Percentiles rank a stretch among this genome's conserved stretches.
Evolutionary conservation across 805 yeast genomes (phyloP).

Genomic region (Candida sithepensis): DNA sequence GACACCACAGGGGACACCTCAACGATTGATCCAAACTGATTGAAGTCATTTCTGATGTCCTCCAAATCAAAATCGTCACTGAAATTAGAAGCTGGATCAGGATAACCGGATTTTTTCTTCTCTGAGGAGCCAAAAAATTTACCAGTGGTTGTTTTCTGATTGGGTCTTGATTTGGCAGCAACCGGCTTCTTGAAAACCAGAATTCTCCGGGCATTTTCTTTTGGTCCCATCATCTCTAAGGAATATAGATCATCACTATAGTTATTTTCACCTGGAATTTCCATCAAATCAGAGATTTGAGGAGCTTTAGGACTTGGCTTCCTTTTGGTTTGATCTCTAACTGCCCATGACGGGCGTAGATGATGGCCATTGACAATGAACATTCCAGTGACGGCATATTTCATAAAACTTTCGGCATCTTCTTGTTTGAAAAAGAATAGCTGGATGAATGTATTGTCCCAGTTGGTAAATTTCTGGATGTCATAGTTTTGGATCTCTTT

Average conservation of each 20-base stretch:
- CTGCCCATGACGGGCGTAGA: slow-evolving; percentile 46
- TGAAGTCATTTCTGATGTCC: slow-evolving; percentile 47
- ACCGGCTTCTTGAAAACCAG: slow-evolving; percentile 44
- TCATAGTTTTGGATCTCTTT: slow-evolving; percentile 7
- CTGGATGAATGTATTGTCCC: slow-evolving; percentile 34
- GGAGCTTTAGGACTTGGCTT: neutral
- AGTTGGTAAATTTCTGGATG: slow-evolving; percentile 17
- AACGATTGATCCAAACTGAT: slow-evolving; percentile 52
- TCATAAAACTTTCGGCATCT: slow-evolving; percentile 52
- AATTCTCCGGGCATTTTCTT: slow-evolving; percentile 51
- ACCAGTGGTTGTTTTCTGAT: slow-evolving; percentile 3
- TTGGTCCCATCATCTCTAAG: slow-evolving; percentile 31
- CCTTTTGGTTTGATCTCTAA: slow-evolving; percentile 1
- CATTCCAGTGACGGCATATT: slow-evolving; percentile 48
- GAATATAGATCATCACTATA: slow-evolving; percentile 3
- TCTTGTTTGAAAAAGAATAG: slow-evolving; percentile 49
- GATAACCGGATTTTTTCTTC: slow-evolving; percentile 31
- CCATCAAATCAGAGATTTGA: neutral
- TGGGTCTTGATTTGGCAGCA: slow-evolving; percentile 21
- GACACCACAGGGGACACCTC: slow-evolving; percentile 68
- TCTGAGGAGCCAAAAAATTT: slow-evolving; percentile 5
- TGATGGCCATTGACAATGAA: slow-evolving; percentile 57
- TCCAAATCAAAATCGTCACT: slow-evolving; percentile 44
- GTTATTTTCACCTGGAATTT: slow-evolving; percentile 5
- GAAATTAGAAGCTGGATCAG: slow-evolving; percentile 39